phyloP scores from a whole-genome alignment of 106 monocot species.

The Dendrobium officinale region DNA sequence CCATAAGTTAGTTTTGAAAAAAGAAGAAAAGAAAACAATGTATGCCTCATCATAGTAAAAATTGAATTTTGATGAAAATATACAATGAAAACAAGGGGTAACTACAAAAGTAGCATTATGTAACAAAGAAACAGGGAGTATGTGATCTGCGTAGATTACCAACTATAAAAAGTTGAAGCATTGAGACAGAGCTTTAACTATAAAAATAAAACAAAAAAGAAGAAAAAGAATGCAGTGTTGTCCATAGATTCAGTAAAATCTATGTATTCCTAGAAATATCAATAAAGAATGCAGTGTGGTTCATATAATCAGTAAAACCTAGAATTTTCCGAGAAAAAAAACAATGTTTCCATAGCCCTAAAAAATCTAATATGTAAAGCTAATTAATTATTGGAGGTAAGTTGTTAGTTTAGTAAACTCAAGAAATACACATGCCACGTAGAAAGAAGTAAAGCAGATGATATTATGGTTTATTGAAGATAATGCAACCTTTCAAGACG shows the following conservation, averaged over 20 bases:
- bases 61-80: background rate
- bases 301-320: background rate
- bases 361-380: background rate
- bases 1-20: background rate
- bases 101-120: background rate
- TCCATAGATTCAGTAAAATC: background rate
- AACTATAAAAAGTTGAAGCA: background rate
- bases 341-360: background rate
- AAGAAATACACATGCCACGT: background rate
- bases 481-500: conserved; percentile 30
- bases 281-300: background rate
- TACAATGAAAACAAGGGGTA: background rate
- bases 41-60: background rate
- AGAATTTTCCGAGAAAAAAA: background rate
- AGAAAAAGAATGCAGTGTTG: background rate
- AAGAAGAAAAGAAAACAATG: background rate
- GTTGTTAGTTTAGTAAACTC: background rate
- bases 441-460: background rate
- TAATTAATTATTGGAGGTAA: background rate
- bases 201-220: background rate
- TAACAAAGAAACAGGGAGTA: background rate
- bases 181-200: background rate
- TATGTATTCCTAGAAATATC: background rate
- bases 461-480: background rate
- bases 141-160: background rate